Conservation (phyloP, 1,139 yeast genomes). For the Suhomyces ambrosiae region DNA sequence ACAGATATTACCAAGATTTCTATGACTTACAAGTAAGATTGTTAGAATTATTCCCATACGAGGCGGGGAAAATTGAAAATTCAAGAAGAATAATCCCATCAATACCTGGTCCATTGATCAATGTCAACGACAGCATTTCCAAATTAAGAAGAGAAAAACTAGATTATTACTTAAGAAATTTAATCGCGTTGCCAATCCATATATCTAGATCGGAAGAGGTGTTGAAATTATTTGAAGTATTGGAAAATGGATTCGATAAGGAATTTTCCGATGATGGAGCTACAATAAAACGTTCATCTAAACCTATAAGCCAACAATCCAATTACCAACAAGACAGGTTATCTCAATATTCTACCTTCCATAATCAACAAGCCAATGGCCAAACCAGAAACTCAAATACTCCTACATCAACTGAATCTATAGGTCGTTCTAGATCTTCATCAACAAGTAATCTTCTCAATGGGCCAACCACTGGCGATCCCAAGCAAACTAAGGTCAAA, state of each 20-base stretch:
- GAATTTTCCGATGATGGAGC: slow-evolving; percentile 30
- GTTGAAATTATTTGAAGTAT: slow-evolving; percentile 66
- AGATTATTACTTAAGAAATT: slow-evolving; percentile 76
- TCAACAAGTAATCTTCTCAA: slow-evolving; percentile 14
- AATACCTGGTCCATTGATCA: slow-evolving; percentile 94
- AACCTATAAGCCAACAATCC: slow-evolving; percentile 45
- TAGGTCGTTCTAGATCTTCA: slow-evolving; percentile 17
- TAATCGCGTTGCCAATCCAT: slow-evolving; percentile 74
- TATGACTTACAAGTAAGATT: slow-evolving; percentile 89
- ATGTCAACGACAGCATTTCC: slow-evolving; percentile 87
- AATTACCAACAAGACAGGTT: slow-evolving; percentile 47
- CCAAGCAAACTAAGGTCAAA: slow-evolving; percentile 47
- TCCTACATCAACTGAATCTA: slow-evolving; percentile 16
- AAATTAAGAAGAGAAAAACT: slow-evolving; percentile 82
- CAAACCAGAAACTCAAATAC: slow-evolving; percentile 27
- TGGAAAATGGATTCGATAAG: slow-evolving; percentile 63
- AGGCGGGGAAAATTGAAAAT: slow-evolving; percentile 86
- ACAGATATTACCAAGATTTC: slow-evolving; percentile 93
- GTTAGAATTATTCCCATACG: slow-evolving; percentile 83
- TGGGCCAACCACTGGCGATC: slow-evolving; percentile 1
- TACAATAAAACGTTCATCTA: slow-evolving; percentile 30
- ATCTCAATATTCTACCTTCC: slow-evolving; percentile 43
- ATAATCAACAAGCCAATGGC: slow-evolving; percentile 15
- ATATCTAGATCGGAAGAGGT: slow-evolving; percentile 75
- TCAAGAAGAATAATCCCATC: slow-evolving; percentile 79